Evolutionary conservation across 768 basidiomycete genomes (phyloP), one percentile per base, ranked within the genome.

Genomic region (Ephemerocybe angulata): DNA sequence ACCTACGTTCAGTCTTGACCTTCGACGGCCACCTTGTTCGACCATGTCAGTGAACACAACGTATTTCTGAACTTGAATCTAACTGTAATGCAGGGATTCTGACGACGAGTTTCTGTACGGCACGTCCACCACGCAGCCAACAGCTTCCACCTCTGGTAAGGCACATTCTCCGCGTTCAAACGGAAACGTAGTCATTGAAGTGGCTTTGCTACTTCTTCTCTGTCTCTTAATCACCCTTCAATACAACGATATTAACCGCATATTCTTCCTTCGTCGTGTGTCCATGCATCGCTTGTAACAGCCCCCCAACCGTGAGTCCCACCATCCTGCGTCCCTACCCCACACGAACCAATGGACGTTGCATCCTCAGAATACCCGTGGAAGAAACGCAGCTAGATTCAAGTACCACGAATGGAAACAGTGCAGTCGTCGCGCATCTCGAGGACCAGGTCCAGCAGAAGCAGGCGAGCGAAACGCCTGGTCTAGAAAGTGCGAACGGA

Each of bases 21-120:
- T n/a, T n/a, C n/a, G n/a, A n/a, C n/a, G n/a, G n/a, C n/a, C n/a
- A n/a, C n/a, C 43, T 30, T 37, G 47, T 43, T 40, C 51, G 53
- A 44, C 52, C 55, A 46, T 54, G 50, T 55, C 27, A 19, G 41
- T 38, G 46, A 40, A 55, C 27, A 17, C 8, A 12, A 25, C 33
- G 22, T 25, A 30, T 22, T 24, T 41, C 31, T 15, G 21, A 31
- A 31, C 3, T 40, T 21, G 25, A 52, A 21, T n/a, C 50, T 55
- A 22, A 58, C 40, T 13, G 40, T 21, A 35, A 44, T 58, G 40
- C 60, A 85, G 83, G 82, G 87, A 89, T 66, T 88, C 89, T 72
- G 88, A 91, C 64, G 88, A 90, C 69, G 87, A 88, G 24, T 89
- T 87, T 66, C 71, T 90, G 58, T 90, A 90, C 62, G 88, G 88